Percentiles rank a stretch among this genome's conserved stretches.
Conservation (phyloP, 345 rosid species). For the Boechera retrofracta region DNA sequence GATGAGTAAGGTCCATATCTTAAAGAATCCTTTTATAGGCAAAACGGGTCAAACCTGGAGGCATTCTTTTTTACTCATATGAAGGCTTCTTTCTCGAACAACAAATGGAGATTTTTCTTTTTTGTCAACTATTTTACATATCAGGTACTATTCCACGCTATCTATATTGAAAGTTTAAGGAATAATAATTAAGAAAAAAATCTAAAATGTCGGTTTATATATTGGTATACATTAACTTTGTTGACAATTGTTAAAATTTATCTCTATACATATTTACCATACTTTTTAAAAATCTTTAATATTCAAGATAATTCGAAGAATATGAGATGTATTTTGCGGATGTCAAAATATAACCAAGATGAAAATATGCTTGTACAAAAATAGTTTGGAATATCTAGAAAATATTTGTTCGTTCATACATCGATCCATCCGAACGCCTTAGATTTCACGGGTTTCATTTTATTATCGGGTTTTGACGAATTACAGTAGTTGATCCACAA, state of each 20-base stretch:
- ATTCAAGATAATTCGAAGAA: neutral
- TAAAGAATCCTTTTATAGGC: constrained; percentile 36
- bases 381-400: neutral
- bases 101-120: neutral
- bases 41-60: constrained; percentile 33
- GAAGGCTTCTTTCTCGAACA: neutral
- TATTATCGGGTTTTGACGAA: too few species aligned
- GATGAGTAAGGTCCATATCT: constrained; percentile 28
- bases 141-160: neutral
- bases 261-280: neutral
- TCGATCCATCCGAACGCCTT: neutral
- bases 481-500: neutral
- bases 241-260: neutral
- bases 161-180: neutral
- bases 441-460: too few species aligned
- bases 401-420: neutral
- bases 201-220: neutral
- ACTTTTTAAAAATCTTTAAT: neutral
- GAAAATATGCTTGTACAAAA: neutral
- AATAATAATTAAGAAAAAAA: neutral
- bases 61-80: constrained; percentile 3
- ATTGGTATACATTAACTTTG: neutral
- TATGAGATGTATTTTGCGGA: neutral
- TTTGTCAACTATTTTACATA: neutral
- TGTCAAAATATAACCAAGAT: neutral